Base-by-base conservation (phyloP, 1,139 yeast genomes). In the Candida pseudoviswanathii region DNA sequence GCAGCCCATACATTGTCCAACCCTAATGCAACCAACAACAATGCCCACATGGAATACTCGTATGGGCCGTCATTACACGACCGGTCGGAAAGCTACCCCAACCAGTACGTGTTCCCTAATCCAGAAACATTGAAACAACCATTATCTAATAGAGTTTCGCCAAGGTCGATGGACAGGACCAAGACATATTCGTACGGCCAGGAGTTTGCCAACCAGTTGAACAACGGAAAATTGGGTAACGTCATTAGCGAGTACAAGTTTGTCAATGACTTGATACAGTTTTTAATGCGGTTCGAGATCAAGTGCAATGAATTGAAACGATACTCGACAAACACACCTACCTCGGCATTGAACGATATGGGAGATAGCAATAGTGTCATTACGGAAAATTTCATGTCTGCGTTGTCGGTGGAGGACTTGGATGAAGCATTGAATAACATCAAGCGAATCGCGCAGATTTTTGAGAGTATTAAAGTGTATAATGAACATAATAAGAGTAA, bases 71-170 rank as follows among this genome's bases (percentile, higher is more conserved):
- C 47, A 6, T 21, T 51, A n/a, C 53, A 51, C 40, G 46, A 40
- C 5, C 37, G 57, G 16, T 56, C 54, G 25, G 56, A 54, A 34
- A 53, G 55, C 39, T 52, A 46, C 44, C 58, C 59, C 1, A 48
- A 46, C 37, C 58, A 55, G 37, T 56, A 48, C 45, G 32, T 42
- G 11, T 50, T 40, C 33, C 50, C 56, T 5, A 46, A 42, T 9
- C 40, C 36, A 8, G 53, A 51, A 11, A 40, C 41, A 6, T 38
- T 25, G 8, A 43, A 47, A 30, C 48, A 47, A 27, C 44, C 46
- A 11, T 31, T 30, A 25, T 26, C 46, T 7, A 43, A 44, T 21
- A 26, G 49, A 16, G 33, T 39, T 8, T 48, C 54, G 8, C 52
- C 54, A 3, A 38, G 49, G 5, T 46, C 50, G 4, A 51, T 51